Conservation (phyloP, 169 alveolate species). For the Plasmodium coatneyi region DNA sequence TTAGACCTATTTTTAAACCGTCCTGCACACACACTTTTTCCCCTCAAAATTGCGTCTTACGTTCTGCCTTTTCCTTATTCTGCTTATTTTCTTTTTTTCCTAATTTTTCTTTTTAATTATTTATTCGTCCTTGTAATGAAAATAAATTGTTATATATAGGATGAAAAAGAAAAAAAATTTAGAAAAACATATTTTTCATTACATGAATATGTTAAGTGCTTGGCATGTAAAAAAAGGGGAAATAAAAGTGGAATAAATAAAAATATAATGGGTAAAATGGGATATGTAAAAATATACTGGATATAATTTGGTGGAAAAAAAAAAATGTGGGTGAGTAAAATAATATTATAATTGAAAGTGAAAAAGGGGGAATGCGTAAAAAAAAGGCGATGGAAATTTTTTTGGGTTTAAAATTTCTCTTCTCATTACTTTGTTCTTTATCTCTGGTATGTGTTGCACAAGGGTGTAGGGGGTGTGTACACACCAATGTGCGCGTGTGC, state of each 20-base stretch:
- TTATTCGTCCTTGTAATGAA: conserved; percentile 52
- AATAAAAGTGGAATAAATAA: not conserved
- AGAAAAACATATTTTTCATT: conserved; percentile 43
- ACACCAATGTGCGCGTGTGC: conserved; percentile 12
- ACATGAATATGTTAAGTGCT: conserved; percentile 33
- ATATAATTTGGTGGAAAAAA: not conserved
- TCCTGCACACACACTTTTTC: not conserved
- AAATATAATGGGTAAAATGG: not conserved
- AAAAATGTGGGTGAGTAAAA: not conserved
- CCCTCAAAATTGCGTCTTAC: not conserved
- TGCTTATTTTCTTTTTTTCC: not conserved
- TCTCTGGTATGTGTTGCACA: not conserved
- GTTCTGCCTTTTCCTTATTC: not conserved
- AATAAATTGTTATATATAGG: conserved; percentile 15
- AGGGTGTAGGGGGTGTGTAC: not conserved
- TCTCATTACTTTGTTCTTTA: not conserved
- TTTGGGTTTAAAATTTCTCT: conserved; percentile 23
- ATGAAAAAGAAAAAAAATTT: conserved; percentile 12
- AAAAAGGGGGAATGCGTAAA: not conserved
- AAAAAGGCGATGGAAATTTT: not conserved
- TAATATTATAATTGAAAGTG: conserved; percentile 43
- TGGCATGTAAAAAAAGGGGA: conserved; percentile 11
- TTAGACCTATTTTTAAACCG: not conserved
- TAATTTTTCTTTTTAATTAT: conserved; percentile 39
- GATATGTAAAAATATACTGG: not conserved